These are phyloP conservation scores for Protoeuglena noctilucae DNA, from an alignment of 139 green algal genomes.

Conservation along the genomic window DNA sequence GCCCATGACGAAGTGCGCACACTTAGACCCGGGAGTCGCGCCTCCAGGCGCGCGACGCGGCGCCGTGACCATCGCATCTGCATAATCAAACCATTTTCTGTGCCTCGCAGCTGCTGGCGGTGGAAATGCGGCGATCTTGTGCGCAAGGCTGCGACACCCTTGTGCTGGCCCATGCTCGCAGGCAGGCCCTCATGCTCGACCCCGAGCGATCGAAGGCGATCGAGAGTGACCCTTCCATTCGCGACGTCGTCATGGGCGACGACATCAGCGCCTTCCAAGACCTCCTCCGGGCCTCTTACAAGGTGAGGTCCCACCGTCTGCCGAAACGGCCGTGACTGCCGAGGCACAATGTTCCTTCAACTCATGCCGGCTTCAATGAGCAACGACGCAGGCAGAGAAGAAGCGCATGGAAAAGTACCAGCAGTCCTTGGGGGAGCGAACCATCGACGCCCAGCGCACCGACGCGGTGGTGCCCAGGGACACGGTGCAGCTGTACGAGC, in stretches of 20 bases:
- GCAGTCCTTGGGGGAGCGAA: constrained; percentile 45
- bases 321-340: not conserved
- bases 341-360: not conserved
- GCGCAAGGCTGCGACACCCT: no score
- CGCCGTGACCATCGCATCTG: no score
- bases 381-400: constrained; percentile 37
- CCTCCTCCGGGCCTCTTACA: constrained; percentile 38
- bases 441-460: constrained; percentile 69
- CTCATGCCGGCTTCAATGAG: not conserved
- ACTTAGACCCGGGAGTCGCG: no score
- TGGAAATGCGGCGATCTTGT: no score
- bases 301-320: constrained; percentile 8
- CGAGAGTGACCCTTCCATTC: constrained; percentile 35
- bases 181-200: constrained; percentile 31
- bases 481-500: constrained; percentile 49
- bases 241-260: constrained; percentile 33
- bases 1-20: no score
- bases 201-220: constrained; percentile 27
- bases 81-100: no score
- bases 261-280: constrained; percentile 45
- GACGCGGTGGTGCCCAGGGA: constrained; percentile 46
- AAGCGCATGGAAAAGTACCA: constrained; percentile 18
- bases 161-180: no score
- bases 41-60: no score
- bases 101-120: no score